These are phyloP conservation scores for Lentinus polychrous DNA, from an alignment of 1,284 basidiomycete genomes.

Conservation along the genomic window DNA sequence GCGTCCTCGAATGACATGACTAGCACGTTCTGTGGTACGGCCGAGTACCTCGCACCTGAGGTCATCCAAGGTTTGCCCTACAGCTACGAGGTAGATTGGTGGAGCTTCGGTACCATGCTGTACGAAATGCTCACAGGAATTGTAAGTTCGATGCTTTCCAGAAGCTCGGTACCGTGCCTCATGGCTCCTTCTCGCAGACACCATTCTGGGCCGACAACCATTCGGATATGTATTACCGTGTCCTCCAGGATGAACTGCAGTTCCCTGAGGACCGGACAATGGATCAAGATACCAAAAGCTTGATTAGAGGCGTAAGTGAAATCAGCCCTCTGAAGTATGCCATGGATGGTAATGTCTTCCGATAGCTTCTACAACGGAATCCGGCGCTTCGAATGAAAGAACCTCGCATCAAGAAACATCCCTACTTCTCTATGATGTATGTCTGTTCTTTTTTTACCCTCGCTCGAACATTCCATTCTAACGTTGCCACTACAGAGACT, in stretches of 20 bases:
- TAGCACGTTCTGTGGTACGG: slow-evolving; percentile 84
- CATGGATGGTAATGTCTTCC: slow-evolving; percentile 13
- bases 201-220: slow-evolving; percentile 94
- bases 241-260: slow-evolving; percentile 80
- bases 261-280: slow-evolving; percentile 88
- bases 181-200: slow-evolving; percentile 46
- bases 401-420: slow-evolving; percentile 88
- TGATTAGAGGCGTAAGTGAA: slow-evolving; percentile 81
- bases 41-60: slow-evolving; percentile 92
- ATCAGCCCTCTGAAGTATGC: slow-evolving; percentile 3
- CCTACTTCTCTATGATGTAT: slow-evolving; percentile 94
- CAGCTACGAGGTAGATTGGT: slow-evolving; percentile 95
- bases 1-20: slow-evolving; percentile 58
- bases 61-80: slow-evolving; percentile 90
- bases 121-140: slow-evolving; percentile 92
- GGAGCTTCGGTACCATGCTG: slow-evolving; percentile 96
- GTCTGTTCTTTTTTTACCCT: slow-evolving; percentile 27
- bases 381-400: slow-evolving; percentile 88
- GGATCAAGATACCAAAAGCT: slow-evolving; percentile 91
- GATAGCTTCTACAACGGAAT: slow-evolving; percentile 84
- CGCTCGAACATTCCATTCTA: slow-evolving; percentile 11
- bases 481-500: slow-evolving; percentile 52
- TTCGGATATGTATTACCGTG: slow-evolving; percentile 90
- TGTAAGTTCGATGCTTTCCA: slow-evolving; percentile 41
- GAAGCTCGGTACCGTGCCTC: slow-evolving; percentile 13